Evolutionary conservation across 805 yeast species (phyloP).

Genomic region (Lipomyces japonicus): DNA sequence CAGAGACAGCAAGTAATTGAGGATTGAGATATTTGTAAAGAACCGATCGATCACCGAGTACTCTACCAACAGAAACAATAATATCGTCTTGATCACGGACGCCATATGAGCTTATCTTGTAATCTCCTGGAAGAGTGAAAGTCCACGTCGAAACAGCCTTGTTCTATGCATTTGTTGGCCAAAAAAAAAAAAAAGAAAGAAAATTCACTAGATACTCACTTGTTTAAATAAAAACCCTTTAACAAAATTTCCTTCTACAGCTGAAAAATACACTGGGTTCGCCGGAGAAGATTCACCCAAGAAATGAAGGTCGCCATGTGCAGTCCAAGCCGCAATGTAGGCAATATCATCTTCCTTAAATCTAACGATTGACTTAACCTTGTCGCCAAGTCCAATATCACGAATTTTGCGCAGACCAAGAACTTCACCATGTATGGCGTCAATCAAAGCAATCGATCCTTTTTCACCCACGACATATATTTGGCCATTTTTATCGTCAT

Average conservation of each 20-base stretch:
- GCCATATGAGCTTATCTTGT: conserved; percentile 43
- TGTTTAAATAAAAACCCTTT: conserved; percentile 24
- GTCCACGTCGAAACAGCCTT: conserved; percentile 41
- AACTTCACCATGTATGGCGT: conserved; percentile 13
- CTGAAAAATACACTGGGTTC: conserved; percentile 18
- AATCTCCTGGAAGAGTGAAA: conserved; percentile 36
- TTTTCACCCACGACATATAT: conserved; percentile 14
- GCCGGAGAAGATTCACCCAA: conserved; percentile 4
- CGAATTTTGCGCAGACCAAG: neutral
- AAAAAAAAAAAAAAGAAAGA: neutral
- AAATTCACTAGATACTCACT: conserved; percentile 4
- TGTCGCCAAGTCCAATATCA: conserved; percentile 14
- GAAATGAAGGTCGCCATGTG: conserved; percentile 14
- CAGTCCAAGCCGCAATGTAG: conserved; percentile 19
- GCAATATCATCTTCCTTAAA: conserved; percentile 5
- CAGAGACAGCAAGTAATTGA: conserved; percentile 53
- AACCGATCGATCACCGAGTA: conserved; percentile 66
- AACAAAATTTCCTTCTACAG: conserved; percentile 11
- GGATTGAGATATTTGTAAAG: conserved; percentile 82
- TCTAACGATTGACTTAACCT: conserved; percentile 10
- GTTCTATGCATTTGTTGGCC: neutral
- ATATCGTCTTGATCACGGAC: conserved; percentile 42
- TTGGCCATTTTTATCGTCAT: neutral
- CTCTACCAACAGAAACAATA: conserved; percentile 61
- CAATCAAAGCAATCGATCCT: conserved; percentile 11